A percentile compares a stretch with the other conserved stretches of the same genome.
Conservation (phyloP, 192 early-diverging fungal genomes). For the Coemansia sp. region DNA sequence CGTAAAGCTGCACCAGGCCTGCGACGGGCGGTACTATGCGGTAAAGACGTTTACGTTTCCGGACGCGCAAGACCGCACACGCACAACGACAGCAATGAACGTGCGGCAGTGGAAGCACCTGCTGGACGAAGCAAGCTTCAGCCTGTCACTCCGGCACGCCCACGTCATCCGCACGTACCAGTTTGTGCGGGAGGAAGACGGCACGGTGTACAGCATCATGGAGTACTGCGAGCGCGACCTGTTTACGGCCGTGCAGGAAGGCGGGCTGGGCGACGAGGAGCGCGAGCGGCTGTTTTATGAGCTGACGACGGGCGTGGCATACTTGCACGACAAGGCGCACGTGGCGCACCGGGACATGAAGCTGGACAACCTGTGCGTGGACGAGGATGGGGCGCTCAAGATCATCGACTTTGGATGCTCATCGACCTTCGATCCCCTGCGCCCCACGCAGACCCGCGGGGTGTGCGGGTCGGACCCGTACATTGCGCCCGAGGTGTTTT, state of each 20-base stretch:
- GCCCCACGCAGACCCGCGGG: slow-evolving; percentile 70
- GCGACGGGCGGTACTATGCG: slow-evolving; percentile 46
- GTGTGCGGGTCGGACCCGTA: slow-evolving; percentile 92
- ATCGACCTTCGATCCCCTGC: slow-evolving; percentile 66
- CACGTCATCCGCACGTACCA: slow-evolving; percentile 75
- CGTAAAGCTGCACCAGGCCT: slow-evolving; percentile 54
- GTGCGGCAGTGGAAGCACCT: slow-evolving; percentile 53
- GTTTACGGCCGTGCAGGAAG: slow-evolving; percentile 75
- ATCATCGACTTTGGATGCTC: slow-evolving; percentile 91
- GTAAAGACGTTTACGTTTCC: slow-evolving; percentile 54
- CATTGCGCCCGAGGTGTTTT: slow-evolving; percentile 88
- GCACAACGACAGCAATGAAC: slow-evolving; percentile 36
- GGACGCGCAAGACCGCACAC: slow-evolving; percentile 30
- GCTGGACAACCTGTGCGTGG: slow-evolving; percentile 80
- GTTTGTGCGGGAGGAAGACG: slow-evolving; percentile 65
- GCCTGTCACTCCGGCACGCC: slow-evolving; percentile 64
- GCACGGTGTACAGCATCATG: slow-evolving; percentile 72
- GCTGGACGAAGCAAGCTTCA: slow-evolving; percentile 50
- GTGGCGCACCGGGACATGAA: slow-evolving; percentile 86
- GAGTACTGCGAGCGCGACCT: slow-evolving; percentile 91
- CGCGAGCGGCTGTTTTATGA: slow-evolving; percentile 82
- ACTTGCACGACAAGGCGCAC: slow-evolving; percentile 71
- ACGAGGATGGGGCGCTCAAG: slow-evolving; percentile 69
- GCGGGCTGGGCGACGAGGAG: slow-evolving; percentile 67
- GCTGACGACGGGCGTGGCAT: slow-evolving; percentile 68